Base-by-base conservation (phyloP, 1,284 basidiomycete genomes). In the Pulveroboletus sp. region DNA sequence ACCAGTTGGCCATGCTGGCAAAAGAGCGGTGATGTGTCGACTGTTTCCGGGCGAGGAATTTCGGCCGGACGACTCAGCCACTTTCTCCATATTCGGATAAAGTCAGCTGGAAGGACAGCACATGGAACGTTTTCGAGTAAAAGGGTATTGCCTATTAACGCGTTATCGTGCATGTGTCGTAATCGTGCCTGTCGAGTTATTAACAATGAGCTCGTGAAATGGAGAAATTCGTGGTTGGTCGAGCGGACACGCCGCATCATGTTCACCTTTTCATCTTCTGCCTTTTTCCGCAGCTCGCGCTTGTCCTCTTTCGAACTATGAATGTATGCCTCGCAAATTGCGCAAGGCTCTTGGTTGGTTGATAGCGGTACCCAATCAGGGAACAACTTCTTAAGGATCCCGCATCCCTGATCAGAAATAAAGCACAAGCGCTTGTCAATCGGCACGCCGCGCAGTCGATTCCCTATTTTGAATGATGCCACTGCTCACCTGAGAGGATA, bases 201-300 rank as follows among this genome's bases (percentile, higher is more conserved):
- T 26, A 39, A 50, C 54, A 63, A 60, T 60, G 60, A 57, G 52
- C 52, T 56, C 49, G 42, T 44, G 17, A 51, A 56, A 62, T 60
- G 53, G 51, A 55, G 39, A 47, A 25, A 51, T 35, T 28, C 35
- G 20, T n/a, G 33, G 48, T 25, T 35, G 17, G 51, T 35, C 26
- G 6, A 42, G 25, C 26, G 39, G 50, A 49, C 44, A 38, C 31
- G 52, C 43, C 39, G 28, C 40, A 57, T 49, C 28, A 18, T 51
- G 20, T 58, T 50, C 54, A 87, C 91, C 83, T 89, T 92, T 72
- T 92, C 90, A 26, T 86, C 83, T 65, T 89, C 86, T 14, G 85
- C 86, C 54, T 77, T 79, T 67, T 77, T 83, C 47, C 84, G 82
- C 48, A 79, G 61, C 63, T 83, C 83, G 38, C 78, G 77, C 63